A percentile compares a stretch with the other conserved stretches of the same genome.
phyloP scores from a whole-genome alignment of 2,329 filamentous ascomycete genomes.

The Sarocladium kiliense region DNA sequence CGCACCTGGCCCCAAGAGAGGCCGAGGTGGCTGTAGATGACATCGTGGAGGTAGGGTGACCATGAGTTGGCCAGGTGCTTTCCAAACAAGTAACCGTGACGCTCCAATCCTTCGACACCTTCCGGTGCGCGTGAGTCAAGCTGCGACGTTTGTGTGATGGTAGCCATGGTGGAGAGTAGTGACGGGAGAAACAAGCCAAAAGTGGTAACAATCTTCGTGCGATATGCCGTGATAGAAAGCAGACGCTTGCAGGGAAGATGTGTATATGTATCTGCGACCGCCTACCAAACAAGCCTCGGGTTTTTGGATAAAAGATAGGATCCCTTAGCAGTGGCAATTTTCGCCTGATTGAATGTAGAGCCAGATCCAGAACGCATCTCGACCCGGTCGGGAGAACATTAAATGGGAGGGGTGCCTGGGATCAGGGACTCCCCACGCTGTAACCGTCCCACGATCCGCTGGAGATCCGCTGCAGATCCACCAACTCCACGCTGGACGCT shows the following conservation, averaged over 20 bases:
- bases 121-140: background rate
- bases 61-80: constrained; percentile 50
- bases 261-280: background rate
- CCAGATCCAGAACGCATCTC: too few relatives aligned
- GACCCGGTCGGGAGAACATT: too few relatives aligned
- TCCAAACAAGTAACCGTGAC: constrained; percentile 52
- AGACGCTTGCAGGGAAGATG: background rate
- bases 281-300: background rate
- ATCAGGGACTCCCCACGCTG: background rate
- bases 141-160: background rate
- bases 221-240: too few relatives aligned
- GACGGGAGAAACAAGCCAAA: background rate
- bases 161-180: background rate
- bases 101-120: constrained; percentile 27
- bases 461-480: background rate
- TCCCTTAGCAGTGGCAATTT: background rate
- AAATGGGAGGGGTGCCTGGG: too few relatives aligned
- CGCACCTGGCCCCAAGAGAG: constrained; percentile 47
- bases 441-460: background rate
- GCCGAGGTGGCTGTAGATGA: constrained; percentile 46
- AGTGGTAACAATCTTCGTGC: constrained; percentile 1
- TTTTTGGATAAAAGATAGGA: background rate
- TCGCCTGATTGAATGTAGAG: too few relatives aligned
- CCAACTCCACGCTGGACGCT: background rate
- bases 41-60: constrained; percentile 49